Percentiles rank a stretch among this genome's conserved stretches.
Evolutionary conservation across 345 rosid species (phyloP).

Genomic region (Brassica rapa): DNA sequence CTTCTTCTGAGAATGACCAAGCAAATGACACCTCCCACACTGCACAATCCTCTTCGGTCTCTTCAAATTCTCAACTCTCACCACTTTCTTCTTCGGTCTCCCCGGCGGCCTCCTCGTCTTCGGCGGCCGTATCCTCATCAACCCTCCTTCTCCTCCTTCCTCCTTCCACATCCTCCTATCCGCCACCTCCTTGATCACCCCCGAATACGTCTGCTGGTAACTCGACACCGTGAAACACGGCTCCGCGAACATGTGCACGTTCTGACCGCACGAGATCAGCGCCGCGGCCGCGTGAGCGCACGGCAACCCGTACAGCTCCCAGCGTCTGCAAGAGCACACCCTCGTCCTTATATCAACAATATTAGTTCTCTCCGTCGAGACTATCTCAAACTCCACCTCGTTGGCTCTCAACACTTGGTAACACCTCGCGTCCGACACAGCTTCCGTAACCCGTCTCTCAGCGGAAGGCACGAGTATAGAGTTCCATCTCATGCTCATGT

Average conservation of each 20-base stretch:
- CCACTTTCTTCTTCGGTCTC: conserved; percentile 94
- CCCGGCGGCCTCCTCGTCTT: conserved; percentile 98
- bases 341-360: neutral
- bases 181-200: neutral
- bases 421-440: neutral
- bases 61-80: conserved; percentile 88
- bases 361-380: neutral
- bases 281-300: neutral
- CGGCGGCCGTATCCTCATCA: conserved; percentile 62
- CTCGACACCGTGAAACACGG: neutral
- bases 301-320: neutral
- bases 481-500: neutral
- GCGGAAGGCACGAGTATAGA: neutral
- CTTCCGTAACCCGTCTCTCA: neutral
- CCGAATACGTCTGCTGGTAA: neutral
- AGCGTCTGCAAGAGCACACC: neutral
- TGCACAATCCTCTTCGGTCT: conserved; percentile 96
- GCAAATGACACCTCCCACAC: conserved; percentile 95
- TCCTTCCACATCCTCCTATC: conserved; percentile 1
- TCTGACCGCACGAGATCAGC: neutral
- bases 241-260: neutral
- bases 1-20: conserved; percentile 99
- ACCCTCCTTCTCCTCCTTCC: neutral
- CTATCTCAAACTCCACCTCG: neutral
- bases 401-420: neutral